These are phyloP conservation scores for Corinectria fuckeliana DNA, from an alignment of 2,329 filamentous ascomycete genomes.

Conservation along the genomic window DNA sequence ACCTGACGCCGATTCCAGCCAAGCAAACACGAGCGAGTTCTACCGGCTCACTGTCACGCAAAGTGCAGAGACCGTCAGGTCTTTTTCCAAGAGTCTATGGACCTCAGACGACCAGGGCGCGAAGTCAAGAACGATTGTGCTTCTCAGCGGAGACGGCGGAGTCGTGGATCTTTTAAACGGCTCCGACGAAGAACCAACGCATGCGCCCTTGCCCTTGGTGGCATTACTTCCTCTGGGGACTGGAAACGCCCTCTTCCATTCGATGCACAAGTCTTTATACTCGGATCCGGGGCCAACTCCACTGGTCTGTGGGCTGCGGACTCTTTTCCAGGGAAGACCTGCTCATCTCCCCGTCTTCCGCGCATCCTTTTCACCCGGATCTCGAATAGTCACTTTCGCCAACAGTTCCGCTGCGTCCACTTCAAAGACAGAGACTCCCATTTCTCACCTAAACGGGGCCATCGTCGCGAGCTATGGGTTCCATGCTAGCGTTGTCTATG, in stretches of 20 bases:
- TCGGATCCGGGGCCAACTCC: conserved; percentile 45
- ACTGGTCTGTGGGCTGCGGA: conserved; percentile 59
- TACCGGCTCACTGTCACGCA: conserved; percentile 64
- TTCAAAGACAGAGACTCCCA: conserved; percentile 41
- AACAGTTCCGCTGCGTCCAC: conserved; percentile 24
- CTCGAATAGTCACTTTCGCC: conserved; percentile 53
- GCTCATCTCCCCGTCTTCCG: conserved; percentile 66
- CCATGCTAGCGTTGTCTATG: conserved; percentile 86
- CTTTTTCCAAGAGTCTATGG: conserved; percentile 60
- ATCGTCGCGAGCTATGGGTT: conserved; percentile 92
- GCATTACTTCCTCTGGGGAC: conserved; percentile 68
- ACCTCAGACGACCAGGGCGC: conserved; percentile 35
- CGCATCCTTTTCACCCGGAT: conserved; percentile 65
- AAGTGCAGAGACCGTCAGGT: conserved; percentile 66
- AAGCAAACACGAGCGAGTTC: neutral
- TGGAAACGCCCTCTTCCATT: conserved; percentile 70
- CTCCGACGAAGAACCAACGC: conserved; percentile 37
- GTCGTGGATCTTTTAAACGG: conserved; percentile 82
- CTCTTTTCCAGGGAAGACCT: conserved; percentile 64
- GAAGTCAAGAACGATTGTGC: conserved; percentile 64
- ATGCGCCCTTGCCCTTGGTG: conserved; percentile 49
- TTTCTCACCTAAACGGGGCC: conserved; percentile 67
- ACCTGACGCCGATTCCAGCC: neutral
- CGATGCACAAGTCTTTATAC: conserved; percentile 65
- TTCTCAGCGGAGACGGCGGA: conserved; percentile 89